A percentile compares a stretch with the other conserved stretches of the same genome.
Evolutionary conservation across 805 yeast species (phyloP).

Genomic region (Saturnispora hagleri): DNA sequence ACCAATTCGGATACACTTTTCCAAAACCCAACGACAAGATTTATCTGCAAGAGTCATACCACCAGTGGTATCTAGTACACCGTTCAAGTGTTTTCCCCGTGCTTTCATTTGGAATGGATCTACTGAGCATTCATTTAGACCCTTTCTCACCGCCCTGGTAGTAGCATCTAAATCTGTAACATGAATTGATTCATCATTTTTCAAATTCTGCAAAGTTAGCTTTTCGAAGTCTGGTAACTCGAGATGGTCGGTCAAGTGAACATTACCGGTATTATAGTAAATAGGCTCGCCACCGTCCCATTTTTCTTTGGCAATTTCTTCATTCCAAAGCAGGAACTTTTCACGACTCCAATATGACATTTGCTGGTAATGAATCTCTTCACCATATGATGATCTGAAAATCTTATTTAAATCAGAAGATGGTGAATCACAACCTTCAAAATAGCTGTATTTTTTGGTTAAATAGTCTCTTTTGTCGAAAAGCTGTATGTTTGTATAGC

Average conservation of each 20-base stretch:
- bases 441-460: slow-evolving; percentile 12
- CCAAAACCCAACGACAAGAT: slow-evolving; percentile 24
- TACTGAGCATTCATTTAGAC: slow-evolving; percentile 11
- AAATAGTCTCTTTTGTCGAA: slow-evolving; percentile 15
- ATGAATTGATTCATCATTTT: slow-evolving; percentile 6
- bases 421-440: slow-evolving; percentile 17
- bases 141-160: slow-evolving; percentile 4
- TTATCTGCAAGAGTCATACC: slow-evolving; percentile 28
- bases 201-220: slow-evolving; percentile 13
- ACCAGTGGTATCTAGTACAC: slow-evolving; percentile 23
- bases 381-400: slow-evolving; percentile 16
- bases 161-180: slow-evolving; percentile 12
- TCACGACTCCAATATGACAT: slow-evolving; percentile 14
- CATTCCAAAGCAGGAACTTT: slow-evolving; percentile 14
- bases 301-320: slow-evolving; percentile 11
- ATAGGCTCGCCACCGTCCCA: slow-evolving; percentile 14
- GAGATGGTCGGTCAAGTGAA: slow-evolving; percentile 11
- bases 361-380: slow-evolving; percentile 13
- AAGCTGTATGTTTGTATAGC: slow-evolving; percentile 14
- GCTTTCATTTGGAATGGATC: slow-evolving; percentile 12
- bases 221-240: slow-evolving; percentile 10
- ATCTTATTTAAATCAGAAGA: slow-evolving; percentile 19
- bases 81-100: slow-evolving; percentile 10
- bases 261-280: slow-evolving; percentile 13
- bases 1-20: slow-evolving; percentile 12